A percentile compares a stretch with the other conserved stretches of the same genome.
These are phyloP conservation scores for Lentinula sp. DNA, from an alignment of 768 basidiomycete genomes.

Conservation along the genomic window DNA sequence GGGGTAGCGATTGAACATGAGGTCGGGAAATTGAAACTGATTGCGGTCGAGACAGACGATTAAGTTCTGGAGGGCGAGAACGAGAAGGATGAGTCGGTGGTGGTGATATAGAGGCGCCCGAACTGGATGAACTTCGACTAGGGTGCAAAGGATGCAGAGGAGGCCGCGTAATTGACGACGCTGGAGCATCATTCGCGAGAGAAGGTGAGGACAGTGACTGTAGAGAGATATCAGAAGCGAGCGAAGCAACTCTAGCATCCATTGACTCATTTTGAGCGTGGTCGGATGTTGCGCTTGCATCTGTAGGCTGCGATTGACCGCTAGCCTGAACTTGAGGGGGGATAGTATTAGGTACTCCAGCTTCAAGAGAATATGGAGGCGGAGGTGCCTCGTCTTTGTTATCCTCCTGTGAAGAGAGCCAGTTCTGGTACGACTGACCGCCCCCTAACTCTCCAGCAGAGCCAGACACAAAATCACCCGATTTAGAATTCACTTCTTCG, in stretches of 20 bases:
- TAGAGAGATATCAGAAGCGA: conserved; percentile 1
- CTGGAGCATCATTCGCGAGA: not conserved
- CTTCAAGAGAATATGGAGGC: conserved; percentile 63
- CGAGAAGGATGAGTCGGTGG: conserved; percentile 5
- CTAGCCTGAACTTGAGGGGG: conserved; percentile 1
- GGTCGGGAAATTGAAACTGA: not conserved
- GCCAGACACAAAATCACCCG: conserved; percentile 26
- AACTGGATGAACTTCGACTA: conserved; percentile 4
- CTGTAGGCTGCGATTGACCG: not conserved
- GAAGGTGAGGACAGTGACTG: conserved; percentile 2
- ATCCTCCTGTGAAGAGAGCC: conserved; percentile 38
- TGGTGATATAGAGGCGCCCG: not conserved
- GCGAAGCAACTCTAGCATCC: not conserved
- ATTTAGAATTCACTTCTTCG: conserved; percentile 32
- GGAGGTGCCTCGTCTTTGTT: conserved; percentile 52
- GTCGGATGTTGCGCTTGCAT: not conserved
- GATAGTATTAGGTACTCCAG: conserved; percentile 13
- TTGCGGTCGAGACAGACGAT: not conserved
- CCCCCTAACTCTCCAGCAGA: conserved; percentile 13
- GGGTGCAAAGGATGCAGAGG: conserved; percentile 29
- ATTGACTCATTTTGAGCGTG: not conserved
- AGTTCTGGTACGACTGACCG: conserved; percentile 34
- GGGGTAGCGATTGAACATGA: not conserved
- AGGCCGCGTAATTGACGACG: conserved; percentile 16
- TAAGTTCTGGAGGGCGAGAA: not conserved